These are phyloP conservation scores for Gyrodon lividus DNA, from an alignment of 768 basidiomycete species.

Conservation along the genomic window DNA sequence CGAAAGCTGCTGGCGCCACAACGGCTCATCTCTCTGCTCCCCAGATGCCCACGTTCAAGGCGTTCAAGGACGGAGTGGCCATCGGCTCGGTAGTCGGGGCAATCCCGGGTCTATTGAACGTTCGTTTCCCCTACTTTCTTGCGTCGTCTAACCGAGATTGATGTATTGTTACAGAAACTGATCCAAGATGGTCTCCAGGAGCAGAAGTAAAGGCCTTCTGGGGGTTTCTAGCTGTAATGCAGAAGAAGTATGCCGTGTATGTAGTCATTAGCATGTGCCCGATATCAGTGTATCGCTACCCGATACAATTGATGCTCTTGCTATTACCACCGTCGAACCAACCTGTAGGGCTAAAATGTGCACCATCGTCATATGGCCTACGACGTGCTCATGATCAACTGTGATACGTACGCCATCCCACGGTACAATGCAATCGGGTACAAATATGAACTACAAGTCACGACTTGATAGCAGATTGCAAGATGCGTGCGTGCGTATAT, in stretches of 20 bases:
- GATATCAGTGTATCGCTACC: no score
- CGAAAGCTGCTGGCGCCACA: not conserved
- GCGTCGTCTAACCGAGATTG: not conserved
- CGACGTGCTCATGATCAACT: no score
- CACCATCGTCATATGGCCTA: no score
- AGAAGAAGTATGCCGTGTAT: no score
- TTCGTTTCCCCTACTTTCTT: not conserved
- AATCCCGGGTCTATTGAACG: not conserved
- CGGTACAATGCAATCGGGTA: not conserved
- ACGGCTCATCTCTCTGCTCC: not conserved
- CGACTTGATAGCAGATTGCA: conserved; percentile 9
- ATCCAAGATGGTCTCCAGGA: not conserved
- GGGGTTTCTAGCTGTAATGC: no score
- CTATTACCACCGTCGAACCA: no score
- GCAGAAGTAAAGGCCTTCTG: not conserved
- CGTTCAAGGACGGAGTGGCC: not conserved
- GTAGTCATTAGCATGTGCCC: no score
- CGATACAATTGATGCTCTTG: no score
- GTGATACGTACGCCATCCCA: no score
- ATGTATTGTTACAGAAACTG: not conserved
- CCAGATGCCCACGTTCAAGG: conserved; percentile 23
- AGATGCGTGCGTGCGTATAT: conserved; percentile 29
- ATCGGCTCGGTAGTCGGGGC: conserved; percentile 1
- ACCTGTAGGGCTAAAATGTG: no score
- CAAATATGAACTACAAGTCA: not conserved